Base-by-base conservation (phyloP, 2,329 filamentous ascomycete genomes). In the Juglanconis sp. region DNA sequence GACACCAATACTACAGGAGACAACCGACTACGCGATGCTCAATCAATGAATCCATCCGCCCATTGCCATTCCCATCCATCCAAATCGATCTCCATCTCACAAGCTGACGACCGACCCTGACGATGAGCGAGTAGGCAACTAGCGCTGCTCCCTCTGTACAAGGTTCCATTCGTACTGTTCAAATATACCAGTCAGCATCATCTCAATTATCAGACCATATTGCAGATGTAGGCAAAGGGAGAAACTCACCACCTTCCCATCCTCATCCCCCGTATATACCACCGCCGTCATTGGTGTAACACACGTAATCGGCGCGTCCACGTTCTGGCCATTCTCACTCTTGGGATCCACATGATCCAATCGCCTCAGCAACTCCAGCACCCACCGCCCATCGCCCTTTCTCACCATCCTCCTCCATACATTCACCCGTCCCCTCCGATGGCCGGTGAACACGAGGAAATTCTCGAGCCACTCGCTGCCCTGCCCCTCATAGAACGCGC, bases 211-310 rank as follows among this genome's bases (percentile, higher is more conserved):
- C 52, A n/a, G 3, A n/a, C 40, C 30, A 47, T 49, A 17, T 3
- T 7, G 5, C 3, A 17, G 24, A 4, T 2, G 1, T 4, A 24
- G 30, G 48, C 36, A 5, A 36, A 61, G 54, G 57, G 49, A 59
- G 32, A 38, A 61, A 85, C 87, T 84, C 71, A 95, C 91, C 74
- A 99, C 94, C 79, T 88, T 83, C 35, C 95, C 95, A 65, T 92
- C 89, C 65, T 98, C 95, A 76, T 98, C 95, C 3, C 94, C 95
- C 0, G 93, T 96, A 74, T 97, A 98, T 9, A 98, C 87, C 63
- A 88, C 83, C 64, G 89, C 87, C 56, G 91, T 86, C 82, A 93
- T 90, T 3, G 94, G 90, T 59, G 90, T 81, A 56, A 99, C 90
- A 70, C 90, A 96, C 42, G 90, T 96, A 63, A 98, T 93, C 0